Conservation (phyloP, 2,329 filamentous ascomycete species). For the Aquanectria penicillioides region DNA sequence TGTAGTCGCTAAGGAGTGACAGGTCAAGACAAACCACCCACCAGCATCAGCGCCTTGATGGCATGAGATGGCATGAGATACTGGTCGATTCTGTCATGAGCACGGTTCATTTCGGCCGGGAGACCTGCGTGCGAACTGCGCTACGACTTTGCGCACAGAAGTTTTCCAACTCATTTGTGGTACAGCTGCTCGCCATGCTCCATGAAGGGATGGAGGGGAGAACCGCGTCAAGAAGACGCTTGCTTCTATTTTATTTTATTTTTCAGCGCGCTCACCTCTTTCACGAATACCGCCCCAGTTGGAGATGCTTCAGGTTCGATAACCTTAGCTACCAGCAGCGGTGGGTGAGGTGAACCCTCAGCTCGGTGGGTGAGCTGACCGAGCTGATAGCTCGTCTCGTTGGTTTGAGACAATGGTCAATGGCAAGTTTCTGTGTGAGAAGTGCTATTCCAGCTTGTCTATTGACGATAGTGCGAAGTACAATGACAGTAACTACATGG, state of each 20-base stretch:
- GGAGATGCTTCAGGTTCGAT: background rate
- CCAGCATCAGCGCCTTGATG: slow-evolving; percentile 1
- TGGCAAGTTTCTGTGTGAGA: too few species aligned
- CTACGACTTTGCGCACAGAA: slow-evolving; percentile 14
- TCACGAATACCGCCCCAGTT: slow-evolving; percentile 2
- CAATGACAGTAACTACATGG: too few species aligned
- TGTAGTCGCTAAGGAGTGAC: slow-evolving; percentile 6
- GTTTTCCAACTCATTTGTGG: background rate
- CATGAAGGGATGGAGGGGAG: too few species aligned
- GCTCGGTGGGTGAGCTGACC: background rate
- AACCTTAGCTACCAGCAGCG: background rate
- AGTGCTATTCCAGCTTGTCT: too few species aligned
- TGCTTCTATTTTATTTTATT: too few species aligned
- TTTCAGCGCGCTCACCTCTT: too few species aligned
- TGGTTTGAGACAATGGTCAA: too few species aligned
- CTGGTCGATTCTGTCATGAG: slow-evolving; percentile 15
- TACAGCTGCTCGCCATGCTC: background rate
- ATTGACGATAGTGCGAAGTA: too few species aligned
- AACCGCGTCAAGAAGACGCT: too few species aligned
- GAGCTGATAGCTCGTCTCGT: too few species aligned
- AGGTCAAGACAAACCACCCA: slow-evolving; percentile 8
- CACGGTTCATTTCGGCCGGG: slow-evolving; percentile 28
- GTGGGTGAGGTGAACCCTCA: background rate
- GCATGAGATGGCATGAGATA: slow-evolving; percentile 3
- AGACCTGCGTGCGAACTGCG: slow-evolving; percentile 18